Percentiles rank a stretch among this genome's conserved stretches.
Evolutionary conservation across 169 alveolate species (phyloP).

Genomic region (Plasmodium knowlesi): DNA sequence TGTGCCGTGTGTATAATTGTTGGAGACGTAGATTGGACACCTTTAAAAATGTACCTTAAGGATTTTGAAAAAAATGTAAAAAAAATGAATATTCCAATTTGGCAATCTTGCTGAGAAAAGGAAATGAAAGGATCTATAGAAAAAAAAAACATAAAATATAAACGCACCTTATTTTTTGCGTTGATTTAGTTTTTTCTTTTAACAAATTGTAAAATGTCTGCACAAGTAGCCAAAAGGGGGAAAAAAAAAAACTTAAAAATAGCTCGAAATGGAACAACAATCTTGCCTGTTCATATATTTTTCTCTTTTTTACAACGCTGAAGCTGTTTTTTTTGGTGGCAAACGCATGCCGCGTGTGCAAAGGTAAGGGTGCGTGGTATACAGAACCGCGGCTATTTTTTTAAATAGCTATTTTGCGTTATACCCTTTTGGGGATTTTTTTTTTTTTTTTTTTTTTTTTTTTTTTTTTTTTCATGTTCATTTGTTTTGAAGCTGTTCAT

Average conservation of each 20-base stretch:
- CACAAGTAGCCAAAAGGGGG: conserved; percentile 32
- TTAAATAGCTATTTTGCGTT: not conserved
- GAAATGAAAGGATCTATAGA: not conserved
- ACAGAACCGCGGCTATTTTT: not conserved
- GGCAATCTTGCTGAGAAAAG: conserved; percentile 4
- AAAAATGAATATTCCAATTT: conserved; percentile 7
- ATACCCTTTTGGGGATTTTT: not conserved
- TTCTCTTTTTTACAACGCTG: conserved; percentile 13
- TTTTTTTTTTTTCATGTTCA: conserved; percentile 4
- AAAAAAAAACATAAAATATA: not conserved
- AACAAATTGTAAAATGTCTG: conserved; percentile 10
- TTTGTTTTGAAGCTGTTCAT: not conserved
- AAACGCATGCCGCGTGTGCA: not conserved
- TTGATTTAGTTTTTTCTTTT: conserved; percentile 2
- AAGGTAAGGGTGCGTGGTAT: not conserved
- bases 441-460: not conserved
- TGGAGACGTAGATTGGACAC: not conserved
- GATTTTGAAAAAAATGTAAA: conserved; percentile 26
- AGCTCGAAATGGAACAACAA: conserved; percentile 13
- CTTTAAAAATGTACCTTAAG: conserved; percentile 22
- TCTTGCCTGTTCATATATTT: conserved; percentile 35
- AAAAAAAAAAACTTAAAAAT: conserved; percentile 13
- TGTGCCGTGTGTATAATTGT: not conserved
- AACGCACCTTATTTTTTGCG: conserved; percentile 1
- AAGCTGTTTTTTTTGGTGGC: not conserved